Evolutionary conservation across 257 asterid genomes (phyloP), one percentile per base, ranked within the genome.

Genomic region (Solanum rostratum): DNA sequence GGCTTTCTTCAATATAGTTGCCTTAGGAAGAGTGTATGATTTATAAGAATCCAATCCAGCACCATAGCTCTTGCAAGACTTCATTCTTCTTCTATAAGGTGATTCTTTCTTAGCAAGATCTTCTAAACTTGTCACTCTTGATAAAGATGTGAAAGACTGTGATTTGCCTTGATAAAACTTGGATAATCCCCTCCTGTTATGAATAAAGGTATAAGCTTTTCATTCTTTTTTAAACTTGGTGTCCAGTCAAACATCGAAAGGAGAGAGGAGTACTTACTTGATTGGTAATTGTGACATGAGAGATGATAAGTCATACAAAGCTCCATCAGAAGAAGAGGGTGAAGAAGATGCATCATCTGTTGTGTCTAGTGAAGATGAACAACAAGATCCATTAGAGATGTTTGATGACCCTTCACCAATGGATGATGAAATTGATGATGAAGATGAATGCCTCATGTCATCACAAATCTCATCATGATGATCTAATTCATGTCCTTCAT

Each of bases 141-240:
- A 88, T 74, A 96, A 88, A 85, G 95, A 86, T 85, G 95, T 86
- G 80, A 93, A 96, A 0, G 98, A 92, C 89, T 96, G 95, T 39
- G 98, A 94, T 90, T 96, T 93, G 57, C 98, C 98, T 79, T 92
- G 62, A 41, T 91, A 96, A 70, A 88, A 92, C 43, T 89, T 89
- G 3, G 99, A 96, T 2, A 96, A 93, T 90, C 99, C 99, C 87
- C 97, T 94, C 89, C 98, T 96, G 94, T 91, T 59, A 74, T 24
- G 14, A 50, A 50, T 15, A 49, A 49, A 50, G 24, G 45, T 29
- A 78, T 78, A 50, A 78, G 63, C n/a, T 24, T 24, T 24, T 10
- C 59, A 45, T 41, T n/a, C 12, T 4, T 20, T 4, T 3, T 69
- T 19, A 69, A 68, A 19, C 27, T 69, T 10, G 0, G 27, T 15